Base-by-base conservation (phyloP, 495 filamentous ascomycete species). In the Delitschia confertaspora region DNA sequence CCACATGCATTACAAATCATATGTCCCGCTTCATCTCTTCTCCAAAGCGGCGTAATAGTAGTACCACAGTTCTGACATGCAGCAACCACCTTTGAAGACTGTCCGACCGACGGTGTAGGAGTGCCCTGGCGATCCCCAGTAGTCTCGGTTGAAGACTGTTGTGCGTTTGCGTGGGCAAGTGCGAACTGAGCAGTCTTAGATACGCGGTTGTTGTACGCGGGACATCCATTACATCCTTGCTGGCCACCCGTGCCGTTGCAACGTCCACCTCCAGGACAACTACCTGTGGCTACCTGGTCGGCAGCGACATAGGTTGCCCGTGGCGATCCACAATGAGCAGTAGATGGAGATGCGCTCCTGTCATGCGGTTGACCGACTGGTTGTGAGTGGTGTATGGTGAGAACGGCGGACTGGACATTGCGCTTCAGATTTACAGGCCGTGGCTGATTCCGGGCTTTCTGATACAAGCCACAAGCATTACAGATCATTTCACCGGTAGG, bases 1-100 rank as follows among this genome's bases (percentile, higher is more conserved):
- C 91, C 91, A 64, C 91, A 98, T 39, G 91, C 91, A 68, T 98
- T 98, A 68, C 91, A 98, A 47, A 98, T 96, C 3, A 88, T 95
- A 69, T 95, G 87, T 10, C 93, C 93, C 52, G 78, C 78, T 62
- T 94, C 91, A 60, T 96, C 91, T 51, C 91, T 78, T 55, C 91
- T 74, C 91, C 91, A 99, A 20, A 99, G 69, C 9, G 91, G 91
- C 20, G 91, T 99, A 47, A 96, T 85, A 1, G 89, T 96, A 27
- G 93, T 99, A 13, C 82, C 85, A 63, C 91, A 99, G 58, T 99
- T 99, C 56, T 95, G 89, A 53, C 91, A 99, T 14, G 91, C 87
- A 38, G 93, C 82, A 19, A 95, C 74, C 19, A 93, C 76, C 22
- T 35, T 59, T 16, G 82, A 86, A n/a, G n/a, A n/a, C n/a, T n/a